Base-by-base conservation (phyloP, 305 asterid genomes). In the Solanum hybrid region DNA sequence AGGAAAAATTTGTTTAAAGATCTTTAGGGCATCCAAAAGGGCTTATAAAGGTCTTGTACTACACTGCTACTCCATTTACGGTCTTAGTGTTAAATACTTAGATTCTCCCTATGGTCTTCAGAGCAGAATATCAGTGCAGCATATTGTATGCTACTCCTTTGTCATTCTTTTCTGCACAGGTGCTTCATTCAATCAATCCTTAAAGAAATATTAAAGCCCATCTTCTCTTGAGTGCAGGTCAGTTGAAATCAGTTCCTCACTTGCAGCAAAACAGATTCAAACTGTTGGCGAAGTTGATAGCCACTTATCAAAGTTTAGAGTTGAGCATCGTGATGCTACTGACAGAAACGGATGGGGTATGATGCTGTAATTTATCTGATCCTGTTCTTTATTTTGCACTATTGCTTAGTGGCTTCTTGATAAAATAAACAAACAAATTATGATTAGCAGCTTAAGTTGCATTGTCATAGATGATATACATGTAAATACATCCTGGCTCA, bases 261-360 rank as follows among this genome's bases (percentile, higher is more conserved):
- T 98, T 89, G 98, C 99, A 88, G 92, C 94, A 93, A 98, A 95
- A 92, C 99, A 97, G 91, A 91, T 94, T 78, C 97, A 95, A 94
- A 98, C 98, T 85, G 96, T 97, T 87, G 98, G 98, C 84, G 94
- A 91, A 92, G 99, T 97, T 89, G 91, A 89, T 31, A 98, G 97
- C 91, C 99, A 98, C 93, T 90, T 70, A 89, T 89, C 93, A 88
- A 97, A 92, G 92, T 98, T 97, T 92, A 94, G 91, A 90, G 99
- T 98, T 79, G 98, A 98, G 94, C 93, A 94, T 86, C 98, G 99
- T 91, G 99, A 98, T 94, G 99, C 99, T 90, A 95, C 99, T 89
- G 98, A 97, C 92, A 94, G 91, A 87, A 94, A 90, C 86, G 99
- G 97, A 92, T 98, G 99, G 99, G 96, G 98, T 98, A 94, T 83